phyloP scores from a whole-genome alignment of 129 eudicot genomes.

The Artemisia tridentata region DNA sequence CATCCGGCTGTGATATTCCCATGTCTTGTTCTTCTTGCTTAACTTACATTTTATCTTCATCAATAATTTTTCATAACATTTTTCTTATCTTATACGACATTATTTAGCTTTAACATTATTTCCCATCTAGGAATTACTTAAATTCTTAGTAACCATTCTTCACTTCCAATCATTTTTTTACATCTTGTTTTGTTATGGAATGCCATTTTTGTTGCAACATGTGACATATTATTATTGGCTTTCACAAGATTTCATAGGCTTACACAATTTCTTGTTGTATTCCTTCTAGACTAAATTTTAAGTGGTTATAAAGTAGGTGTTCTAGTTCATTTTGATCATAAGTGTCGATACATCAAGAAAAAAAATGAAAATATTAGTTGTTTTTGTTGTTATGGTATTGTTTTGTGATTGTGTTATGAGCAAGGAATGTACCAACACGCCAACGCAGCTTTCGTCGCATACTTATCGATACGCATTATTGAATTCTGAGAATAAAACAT shows the following conservation, averaged over 20 bases:
- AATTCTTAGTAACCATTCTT: neutral
- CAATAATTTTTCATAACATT: neutral
- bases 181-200: no score
- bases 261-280: neutral
- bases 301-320: constrained; percentile 8
- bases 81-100: constrained; percentile 26
- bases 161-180: neutral
- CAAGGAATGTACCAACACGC: constrained; percentile 67
- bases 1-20: constrained; percentile 35
- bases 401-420: constrained; percentile 30
- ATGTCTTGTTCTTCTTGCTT: constrained; percentile 15
- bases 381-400: constrained; percentile 22
- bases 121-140: neutral
- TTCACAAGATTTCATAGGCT: constrained; percentile 12
- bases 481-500: constrained; percentile 50
- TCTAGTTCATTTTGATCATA: no score
- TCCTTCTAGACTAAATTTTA: neutral
- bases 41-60: neutral
- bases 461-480: constrained; percentile 47
- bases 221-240: neutral
- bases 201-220: neutral
- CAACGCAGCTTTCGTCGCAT: constrained; percentile 54
- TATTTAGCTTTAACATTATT: neutral
- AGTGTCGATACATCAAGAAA: no score
- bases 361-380: constrained; percentile 16